Evolutionary conservation across 73 alveolate genomes (phyloP), one percentile per base, ranked within the genome.

Genomic region (Tetrahymena borealis): DNA sequence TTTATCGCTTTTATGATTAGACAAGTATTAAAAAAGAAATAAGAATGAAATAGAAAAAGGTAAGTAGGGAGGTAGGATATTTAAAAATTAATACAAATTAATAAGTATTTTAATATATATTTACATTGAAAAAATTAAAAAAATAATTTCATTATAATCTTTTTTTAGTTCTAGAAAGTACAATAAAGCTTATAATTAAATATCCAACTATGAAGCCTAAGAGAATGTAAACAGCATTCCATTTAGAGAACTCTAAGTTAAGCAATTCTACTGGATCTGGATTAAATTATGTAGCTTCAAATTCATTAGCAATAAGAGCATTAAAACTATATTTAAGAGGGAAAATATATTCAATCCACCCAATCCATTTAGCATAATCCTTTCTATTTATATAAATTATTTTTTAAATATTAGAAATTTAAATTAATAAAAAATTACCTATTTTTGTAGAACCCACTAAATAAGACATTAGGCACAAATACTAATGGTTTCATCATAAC

Each of bases 241-340:
- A 40, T 40, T 40, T 40, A 40, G 4, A 15, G n/a, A 40, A 40
- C n/a, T 40, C 78, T 5, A 40, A 24, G 9, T 24, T 24, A 7
- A 40, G 78, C 12, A 40, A 40, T 7, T 40, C 3, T 15, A 24
- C n/a, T 40, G 78, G 78, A 40, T 40, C n/a, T 40, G 78, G 78
- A 40, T 18, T 40, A 40, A 40, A 40, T 18, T 40, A 7, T 15
- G 78, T 40, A 7, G n/a, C 42, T 90, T 91, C 94, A 90, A 92
- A 96, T 40, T 96, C 98, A 94, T 95, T 96, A 39, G 95, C 40
- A 16, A 94, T 41, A 18, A 96, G 28, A 4, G 97, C 97, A 39
- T 95, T 97, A 40, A 95, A 90, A 3, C 96, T 94, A 91, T 95
- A 96, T 78, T 96, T 94, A 18, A 95, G 85, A 35, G 98, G 98